Conservation (phyloP, 1,139 yeast species). For the Wickerhamomyces sp. region DNA sequence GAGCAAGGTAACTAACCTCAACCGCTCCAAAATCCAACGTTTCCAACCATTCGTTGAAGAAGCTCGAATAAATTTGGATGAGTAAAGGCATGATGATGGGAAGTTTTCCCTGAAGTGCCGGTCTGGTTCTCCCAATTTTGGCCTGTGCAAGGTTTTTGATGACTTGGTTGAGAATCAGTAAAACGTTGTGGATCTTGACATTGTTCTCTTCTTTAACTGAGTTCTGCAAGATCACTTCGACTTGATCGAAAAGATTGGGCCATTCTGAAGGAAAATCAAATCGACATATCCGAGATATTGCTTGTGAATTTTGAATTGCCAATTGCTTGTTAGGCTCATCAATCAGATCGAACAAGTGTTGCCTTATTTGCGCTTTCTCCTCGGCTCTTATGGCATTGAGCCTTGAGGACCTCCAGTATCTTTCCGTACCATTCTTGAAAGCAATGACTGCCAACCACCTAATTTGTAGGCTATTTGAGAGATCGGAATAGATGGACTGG, state of each 20-base stretch:
- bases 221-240: slow-evolving; percentile 44
- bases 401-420: slow-evolving; percentile 73
- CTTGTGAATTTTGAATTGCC: slow-evolving; percentile 77
- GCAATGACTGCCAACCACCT: slow-evolving; percentile 88
- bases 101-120: slow-evolving; percentile 69
- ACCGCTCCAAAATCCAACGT: slow-evolving; percentile 32
- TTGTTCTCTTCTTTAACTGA: slow-evolving; percentile 38
- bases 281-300: slow-evolving; percentile 71
- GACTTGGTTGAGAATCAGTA: slow-evolving; percentile 68
- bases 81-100: slow-evolving; percentile 57
- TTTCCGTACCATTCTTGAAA: slow-evolving; percentile 82
- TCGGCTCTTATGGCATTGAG: slow-evolving; percentile 51
- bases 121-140: slow-evolving; percentile 76
- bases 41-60: slow-evolving; percentile 59
- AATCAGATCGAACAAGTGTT: slow-evolving; percentile 51
- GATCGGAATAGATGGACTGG: slow-evolving; percentile 51
- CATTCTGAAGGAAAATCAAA: slow-evolving; percentile 85
- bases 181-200: slow-evolving; percentile 52
- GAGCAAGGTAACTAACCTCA: slow-evolving; percentile 69
- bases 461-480: slow-evolving; percentile 51
- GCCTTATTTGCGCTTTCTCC: slow-evolving; percentile 63
- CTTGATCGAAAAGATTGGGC: slow-evolving; percentile 70
- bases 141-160: slow-evolving; percentile 71
- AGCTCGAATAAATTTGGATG: slow-evolving; percentile 51
- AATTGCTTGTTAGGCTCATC: slow-evolving; percentile 71